Evolutionary conservation across 1,139 yeast genomes (phyloP).

Genomic region (Sugiyamaella grinbergsii): DNA sequence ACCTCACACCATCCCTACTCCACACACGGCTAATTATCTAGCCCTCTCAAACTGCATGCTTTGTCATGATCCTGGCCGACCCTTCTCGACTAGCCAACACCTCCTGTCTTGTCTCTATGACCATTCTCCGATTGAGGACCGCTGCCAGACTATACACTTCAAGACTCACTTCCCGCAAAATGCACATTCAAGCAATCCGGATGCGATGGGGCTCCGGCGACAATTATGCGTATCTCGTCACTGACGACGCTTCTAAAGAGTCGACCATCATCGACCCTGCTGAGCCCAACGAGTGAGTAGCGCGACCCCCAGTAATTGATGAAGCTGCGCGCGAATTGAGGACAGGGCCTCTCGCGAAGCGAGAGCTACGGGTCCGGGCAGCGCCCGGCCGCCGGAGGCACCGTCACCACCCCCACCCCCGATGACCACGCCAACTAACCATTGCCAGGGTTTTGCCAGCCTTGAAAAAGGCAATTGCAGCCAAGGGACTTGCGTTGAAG

Average conservation of each 20-base stretch:
- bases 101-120: too few species aligned
- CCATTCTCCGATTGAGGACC: not conserved
- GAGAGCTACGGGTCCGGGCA: not conserved
- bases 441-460: constrained; percentile 43
- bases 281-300: constrained; percentile 61
- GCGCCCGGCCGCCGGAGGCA: constrained; percentile 3
- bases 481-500: constrained; percentile 50
- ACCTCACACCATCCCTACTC: too few species aligned
- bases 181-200: constrained; percentile 81
- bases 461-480: constrained; percentile 42
- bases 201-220: constrained; percentile 97
- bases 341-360: not conserved
- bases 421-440: constrained; percentile 13
- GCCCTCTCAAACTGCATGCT: too few species aligned
- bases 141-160: not conserved
- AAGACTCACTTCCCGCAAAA: constrained; percentile 35
- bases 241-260: constrained; percentile 64
- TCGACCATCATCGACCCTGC: constrained; percentile 95
- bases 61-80: too few species aligned
- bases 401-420: not conserved
- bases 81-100: too few species aligned
- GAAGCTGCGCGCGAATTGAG: not conserved
- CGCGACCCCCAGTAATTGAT: not conserved
- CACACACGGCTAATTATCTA: too few species aligned
- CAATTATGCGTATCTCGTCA: constrained; percentile 80